Evolutionary conservation across 1,284 basidiomycete species (phyloP).

Genomic region (Rhodotorula glutinis): DNA sequence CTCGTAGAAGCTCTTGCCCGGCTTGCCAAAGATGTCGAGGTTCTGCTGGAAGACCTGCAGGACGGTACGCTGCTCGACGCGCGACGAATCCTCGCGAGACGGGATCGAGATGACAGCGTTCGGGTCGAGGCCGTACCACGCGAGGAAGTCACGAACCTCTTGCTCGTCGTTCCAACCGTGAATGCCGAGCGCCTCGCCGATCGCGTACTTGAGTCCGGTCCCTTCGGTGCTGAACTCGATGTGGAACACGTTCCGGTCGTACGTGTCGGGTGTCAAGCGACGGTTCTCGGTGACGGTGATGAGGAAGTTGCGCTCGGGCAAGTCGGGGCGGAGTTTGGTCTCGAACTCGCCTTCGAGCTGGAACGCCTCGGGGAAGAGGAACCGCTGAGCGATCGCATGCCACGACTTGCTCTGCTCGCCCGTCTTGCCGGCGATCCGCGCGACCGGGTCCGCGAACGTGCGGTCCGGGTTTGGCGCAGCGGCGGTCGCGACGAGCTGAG

Average conservation of each 20-base stretch:
- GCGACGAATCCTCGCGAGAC: slow-evolving; percentile 50
- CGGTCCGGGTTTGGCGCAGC: slow-evolving; percentile 39
- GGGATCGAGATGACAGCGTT: slow-evolving; percentile 79
- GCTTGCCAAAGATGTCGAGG: slow-evolving; percentile 92
- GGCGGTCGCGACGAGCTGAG: slow-evolving; percentile 37
- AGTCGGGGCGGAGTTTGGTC: slow-evolving; percentile 64
- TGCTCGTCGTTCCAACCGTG: slow-evolving; percentile 95
- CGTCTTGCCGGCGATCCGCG: slow-evolving; percentile 28
- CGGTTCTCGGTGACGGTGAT: slow-evolving; percentile 91
- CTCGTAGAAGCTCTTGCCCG: slow-evolving; percentile 92
- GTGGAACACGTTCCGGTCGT: slow-evolving; percentile 98
- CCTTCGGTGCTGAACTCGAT: slow-evolving; percentile 90
- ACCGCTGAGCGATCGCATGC: slow-evolving; percentile 84
- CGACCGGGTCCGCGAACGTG: slow-evolving; percentile 37
- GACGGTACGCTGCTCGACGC: slow-evolving; percentile 77
- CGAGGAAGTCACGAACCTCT: slow-evolving; percentile 85
- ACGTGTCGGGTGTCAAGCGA: slow-evolving; percentile 87
- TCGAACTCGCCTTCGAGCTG: slow-evolving; percentile 47
- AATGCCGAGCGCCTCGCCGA: slow-evolving; percentile 94
- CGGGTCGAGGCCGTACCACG: slow-evolving; percentile 85
- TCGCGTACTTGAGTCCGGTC: slow-evolving; percentile 90
- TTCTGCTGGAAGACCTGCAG: slow-evolving; percentile 96
- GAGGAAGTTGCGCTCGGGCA: slow-evolving; percentile 85
- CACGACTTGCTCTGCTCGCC: slow-evolving; percentile 53
- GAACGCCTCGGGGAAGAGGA: slow-evolving; percentile 77